These are phyloP conservation scores for Rhodotorula sphaerocarpa DNA, from an alignment of 768 basidiomycete species.

Conservation along the genomic window DNA sequence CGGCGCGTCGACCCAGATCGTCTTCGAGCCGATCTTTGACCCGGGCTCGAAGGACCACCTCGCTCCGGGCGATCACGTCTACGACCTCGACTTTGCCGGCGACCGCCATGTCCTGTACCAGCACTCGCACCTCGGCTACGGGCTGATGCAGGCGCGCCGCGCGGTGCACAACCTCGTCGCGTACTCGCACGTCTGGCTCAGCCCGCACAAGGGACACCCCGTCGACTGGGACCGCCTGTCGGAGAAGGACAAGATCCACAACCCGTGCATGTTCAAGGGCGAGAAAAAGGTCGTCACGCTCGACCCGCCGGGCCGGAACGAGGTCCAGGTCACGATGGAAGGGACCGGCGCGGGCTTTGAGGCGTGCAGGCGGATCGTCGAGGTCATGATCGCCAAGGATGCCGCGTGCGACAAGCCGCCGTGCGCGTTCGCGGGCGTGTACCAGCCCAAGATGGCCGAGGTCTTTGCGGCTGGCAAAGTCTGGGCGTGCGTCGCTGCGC, in stretches of 20 bases:
- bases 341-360: constrained; percentile 77
- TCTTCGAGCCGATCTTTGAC: constrained; percentile 71
- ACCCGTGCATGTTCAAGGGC: constrained; percentile 71
- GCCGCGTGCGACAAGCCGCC: constrained; percentile 87
- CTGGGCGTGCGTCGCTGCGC: constrained; percentile 35
- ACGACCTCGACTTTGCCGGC: constrained; percentile 68
- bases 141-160: constrained; percentile 75
- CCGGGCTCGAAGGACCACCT: constrained; percentile 48
- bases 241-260: constrained; percentile 50
- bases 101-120: constrained; percentile 72
- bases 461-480: constrained; percentile 69
- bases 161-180: constrained; percentile 81
- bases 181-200: constrained; percentile 58
- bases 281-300: constrained; percentile 60
- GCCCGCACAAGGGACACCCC: constrained; percentile 25
- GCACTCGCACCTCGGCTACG: constrained; percentile 96
- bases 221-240: constrained; percentile 44
- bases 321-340: constrained; percentile 69
- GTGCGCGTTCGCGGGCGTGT: constrained; percentile 94
- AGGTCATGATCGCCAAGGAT: constrained; percentile 90
- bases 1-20: constrained; percentile 94
- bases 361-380: constrained; percentile 70
- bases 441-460: constrained; percentile 84
- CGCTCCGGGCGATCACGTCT: constrained; percentile 84
- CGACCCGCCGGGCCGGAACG: constrained; percentile 46